Evolutionary conservation across 768 basidiomycete genomes (phyloP).

Genomic region (Rickenella mellea): DNA sequence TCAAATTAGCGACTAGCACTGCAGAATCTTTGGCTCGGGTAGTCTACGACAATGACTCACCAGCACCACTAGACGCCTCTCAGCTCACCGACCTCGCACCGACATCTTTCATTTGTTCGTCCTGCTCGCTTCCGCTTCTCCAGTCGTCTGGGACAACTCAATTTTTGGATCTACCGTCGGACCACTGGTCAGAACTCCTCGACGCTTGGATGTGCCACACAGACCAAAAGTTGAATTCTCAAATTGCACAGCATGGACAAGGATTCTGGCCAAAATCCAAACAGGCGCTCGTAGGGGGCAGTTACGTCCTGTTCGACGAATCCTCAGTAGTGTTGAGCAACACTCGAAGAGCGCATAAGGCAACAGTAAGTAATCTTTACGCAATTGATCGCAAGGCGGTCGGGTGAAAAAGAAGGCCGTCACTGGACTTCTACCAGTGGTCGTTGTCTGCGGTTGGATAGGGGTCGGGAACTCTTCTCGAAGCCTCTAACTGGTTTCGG

Average conservation of each 20-base stretch:
- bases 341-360: slow-evolving; percentile 23
- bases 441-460: slow-evolving; percentile 22
- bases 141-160: slow-evolving; percentile 35
- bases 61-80: slow-evolving; percentile 39
- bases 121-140: slow-evolving; percentile 66
- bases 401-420: slow-evolving; percentile 91
- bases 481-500: slow-evolving; percentile 61
- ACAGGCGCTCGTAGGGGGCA: slow-evolving; percentile 81
- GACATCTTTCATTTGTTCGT: slow-evolving; percentile 64
- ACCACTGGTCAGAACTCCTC: slow-evolving; percentile 95
- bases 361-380: slow-evolving; percentile 44
- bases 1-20: slow-evolving; percentile 39
- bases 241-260: slow-evolving; percentile 46
- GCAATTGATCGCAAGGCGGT: slow-evolving; percentile 6
- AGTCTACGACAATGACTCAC: neutral
- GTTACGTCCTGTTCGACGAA: slow-evolving; percentile 75
- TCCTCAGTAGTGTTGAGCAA: slow-evolving; percentile 45
- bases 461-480: slow-evolving; percentile 17
- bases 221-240: slow-evolving; percentile 75
- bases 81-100: slow-evolving; percentile 49
- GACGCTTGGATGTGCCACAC: slow-evolving; percentile 98
- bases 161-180: slow-evolving; percentile 86
- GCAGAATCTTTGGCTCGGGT: slow-evolving; percentile 2
- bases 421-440: slow-evolving; percentile 67
- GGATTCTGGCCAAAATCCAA: slow-evolving; percentile 74